Evolutionary conservation across 768 basidiomycete species (phyloP).

Genomic region (Suillus occidentalis): DNA sequence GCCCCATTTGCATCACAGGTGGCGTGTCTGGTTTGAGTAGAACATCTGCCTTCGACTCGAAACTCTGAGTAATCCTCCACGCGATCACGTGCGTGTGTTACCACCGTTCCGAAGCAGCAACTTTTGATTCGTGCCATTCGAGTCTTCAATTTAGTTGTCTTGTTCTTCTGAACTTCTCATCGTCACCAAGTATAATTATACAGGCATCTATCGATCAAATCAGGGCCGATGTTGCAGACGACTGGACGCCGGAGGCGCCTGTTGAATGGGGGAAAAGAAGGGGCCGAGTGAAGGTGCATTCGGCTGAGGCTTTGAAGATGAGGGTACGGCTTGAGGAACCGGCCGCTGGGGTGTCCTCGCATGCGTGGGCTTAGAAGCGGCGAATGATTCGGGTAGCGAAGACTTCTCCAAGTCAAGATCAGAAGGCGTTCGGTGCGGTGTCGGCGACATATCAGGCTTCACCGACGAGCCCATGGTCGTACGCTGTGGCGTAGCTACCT

Average conservation of each 20-base stretch:
- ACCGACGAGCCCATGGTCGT: conserved; percentile 9
- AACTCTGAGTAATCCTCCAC: too few relatives aligned
- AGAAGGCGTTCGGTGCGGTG: conserved; percentile 12
- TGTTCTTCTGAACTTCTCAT: background rate
- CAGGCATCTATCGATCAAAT: background rate
- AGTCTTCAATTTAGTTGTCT: too few relatives aligned
- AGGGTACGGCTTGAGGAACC: conserved; percentile 12
- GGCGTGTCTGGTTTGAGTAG: too few relatives aligned
- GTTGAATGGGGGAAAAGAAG: conserved; percentile 60
- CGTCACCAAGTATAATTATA: conserved; percentile 1
- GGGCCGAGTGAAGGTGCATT: conserved; percentile 52
- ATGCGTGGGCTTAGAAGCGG: background rate
- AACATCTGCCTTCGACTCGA: too few relatives aligned
- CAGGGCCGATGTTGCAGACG: conserved; percentile 19
- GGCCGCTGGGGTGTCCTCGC: conserved; percentile 14
- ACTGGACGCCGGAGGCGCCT: conserved; percentile 31
- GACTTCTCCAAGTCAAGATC: conserved; percentile 12
- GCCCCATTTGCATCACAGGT: too few relatives aligned
- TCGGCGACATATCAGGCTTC: conserved; percentile 9
- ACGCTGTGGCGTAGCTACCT: background rate
- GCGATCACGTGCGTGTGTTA: too few relatives aligned
- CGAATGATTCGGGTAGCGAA: background rate
- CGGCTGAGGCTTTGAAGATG: conserved; percentile 24
- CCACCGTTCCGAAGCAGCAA: too few relatives aligned
- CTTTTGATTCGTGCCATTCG: too few relatives aligned